A percentile compares a stretch with the other conserved stretches of the same genome.
Conservation (phyloP, 2,329 filamentous ascomycete genomes). For the Calonectria montana region DNA sequence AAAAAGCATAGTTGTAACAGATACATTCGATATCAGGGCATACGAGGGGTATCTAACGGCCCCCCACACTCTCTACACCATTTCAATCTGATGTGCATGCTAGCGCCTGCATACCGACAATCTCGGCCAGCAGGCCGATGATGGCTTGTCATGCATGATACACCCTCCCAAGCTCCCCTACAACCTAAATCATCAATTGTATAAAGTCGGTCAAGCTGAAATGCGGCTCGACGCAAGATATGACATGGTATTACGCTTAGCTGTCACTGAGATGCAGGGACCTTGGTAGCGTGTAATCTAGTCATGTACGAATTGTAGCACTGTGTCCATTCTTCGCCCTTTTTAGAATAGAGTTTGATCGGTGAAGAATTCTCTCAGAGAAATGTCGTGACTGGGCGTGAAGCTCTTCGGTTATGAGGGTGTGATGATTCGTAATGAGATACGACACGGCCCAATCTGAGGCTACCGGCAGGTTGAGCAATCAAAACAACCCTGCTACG, state of each 20-base stretch:
- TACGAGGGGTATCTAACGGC: neutral
- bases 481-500: neutral
- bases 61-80: neutral
- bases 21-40: neutral
- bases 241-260: conserved; percentile 1
- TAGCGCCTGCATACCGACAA: neutral
- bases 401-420: neutral
- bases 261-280: conserved; percentile 5
- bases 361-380: neutral
- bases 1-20: neutral
- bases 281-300: neutral
- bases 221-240: neutral
- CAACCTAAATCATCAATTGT: neutral
- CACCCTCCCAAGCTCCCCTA: neutral
- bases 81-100: neutral
- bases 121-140: neutral
- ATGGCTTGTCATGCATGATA: neutral
- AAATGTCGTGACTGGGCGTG: neutral
- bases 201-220: conserved; percentile 9
- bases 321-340: neutral
- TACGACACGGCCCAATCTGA: neutral
- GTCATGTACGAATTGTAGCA: neutral
- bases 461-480: neutral
- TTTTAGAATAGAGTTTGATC: conserved; percentile 14
- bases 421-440: neutral